Evolutionary conservation across 345 rosid species (phyloP), one percentile per base, ranked within the genome.

Genomic region (Corchorus capsularis): DNA sequence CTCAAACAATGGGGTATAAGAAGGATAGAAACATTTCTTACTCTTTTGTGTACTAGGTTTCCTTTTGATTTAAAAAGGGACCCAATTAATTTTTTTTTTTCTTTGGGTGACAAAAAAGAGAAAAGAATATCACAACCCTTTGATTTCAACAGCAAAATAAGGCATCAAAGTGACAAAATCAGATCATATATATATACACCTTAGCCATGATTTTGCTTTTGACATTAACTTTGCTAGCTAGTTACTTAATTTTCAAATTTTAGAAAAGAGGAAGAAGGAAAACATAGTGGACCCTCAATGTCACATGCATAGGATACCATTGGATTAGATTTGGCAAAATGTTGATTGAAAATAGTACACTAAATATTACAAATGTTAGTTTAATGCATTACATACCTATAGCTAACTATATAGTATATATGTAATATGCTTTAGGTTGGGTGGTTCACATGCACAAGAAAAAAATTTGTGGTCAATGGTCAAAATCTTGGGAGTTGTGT

Each of bases 231-330:
- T 63, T 34, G 35, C 52, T 17, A 27, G 27, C 27, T 27, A 27
- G 27, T 27, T 27, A 27, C 27, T 27, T 27, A 27, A 27, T 27
- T 27, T 27, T 27, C 27, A 27, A 57, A 72, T 37, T 56, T 72
- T 43, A 14, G 50, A 62, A 73, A 56, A 73, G 3, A 6, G 10
- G 12, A 39, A 39, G 43, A 39, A 39, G 43, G 6, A 53, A n/a
- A n/a, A 17, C 11, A 1, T n/a, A 54, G 70, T 72, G 62, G 67
- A 41, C 59, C 67, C 80, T 72, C 76, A 15, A 32, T 12, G 52
- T 59, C 83, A 83, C 79, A 50, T 76, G 82, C 82, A 69, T 77
- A 56, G 81, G 82, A 77, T 79, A 65, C 79, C 73, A 73, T 50
- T 22, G 49, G 75, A 61, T 61, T 79, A 71, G 68, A 22, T 69